These are phyloP conservation scores for Phoma sp. DNA, from an alignment of 2,329 filamentous ascomycete species.

Conservation along the genomic window DNA sequence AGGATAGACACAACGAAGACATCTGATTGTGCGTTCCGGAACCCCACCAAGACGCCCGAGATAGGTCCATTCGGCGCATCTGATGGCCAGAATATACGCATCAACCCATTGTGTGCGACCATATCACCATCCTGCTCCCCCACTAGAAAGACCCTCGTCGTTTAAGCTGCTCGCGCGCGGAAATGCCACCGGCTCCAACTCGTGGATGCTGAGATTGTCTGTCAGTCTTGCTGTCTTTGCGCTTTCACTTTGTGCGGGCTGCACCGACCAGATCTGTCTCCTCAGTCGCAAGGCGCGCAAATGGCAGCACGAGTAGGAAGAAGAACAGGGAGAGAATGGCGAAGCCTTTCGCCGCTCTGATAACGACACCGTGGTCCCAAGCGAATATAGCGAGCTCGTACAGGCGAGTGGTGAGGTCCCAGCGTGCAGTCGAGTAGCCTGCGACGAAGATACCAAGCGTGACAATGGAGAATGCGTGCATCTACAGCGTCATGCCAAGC, in stretches of 20 bases:
- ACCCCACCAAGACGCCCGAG: slow-evolving; percentile 90
- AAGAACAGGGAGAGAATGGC: slow-evolving; percentile 83
- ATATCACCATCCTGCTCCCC: slow-evolving; percentile 63
- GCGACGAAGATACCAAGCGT: slow-evolving; percentile 98
- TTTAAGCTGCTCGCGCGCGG: slow-evolving; percentile 91
- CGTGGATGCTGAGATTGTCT: slow-evolving; percentile 73
- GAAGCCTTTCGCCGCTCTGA: slow-evolving; percentile 85
- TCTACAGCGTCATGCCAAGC: slow-evolving; percentile 57
- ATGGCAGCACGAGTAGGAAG: slow-evolving; percentile 80
- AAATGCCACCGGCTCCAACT: slow-evolving; percentile 78
- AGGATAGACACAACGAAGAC: slow-evolving; percentile 88
- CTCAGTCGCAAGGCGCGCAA: slow-evolving; percentile 78
- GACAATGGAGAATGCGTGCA: slow-evolving; percentile 97
- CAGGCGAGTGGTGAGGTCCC: slow-evolving; percentile 94
- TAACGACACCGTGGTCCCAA: slow-evolving; percentile 97
- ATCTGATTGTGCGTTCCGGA: slow-evolving; percentile 90
- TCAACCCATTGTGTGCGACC: slow-evolving; percentile 77
- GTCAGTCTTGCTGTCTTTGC: slow-evolving; percentile 18
- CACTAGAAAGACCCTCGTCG: slow-evolving; percentile 90
- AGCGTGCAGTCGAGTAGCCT: slow-evolving; percentile 98
- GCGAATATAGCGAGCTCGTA: slow-evolving; percentile 98
- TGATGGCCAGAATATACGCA: slow-evolving; percentile 98
- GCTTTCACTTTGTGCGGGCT: not conserved
- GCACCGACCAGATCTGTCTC: slow-evolving; percentile 78
- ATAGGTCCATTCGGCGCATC: slow-evolving; percentile 75